Evolutionary conservation across 148 eudicot species (phyloP).

Genomic region (Fagopyrum esculentum): DNA sequence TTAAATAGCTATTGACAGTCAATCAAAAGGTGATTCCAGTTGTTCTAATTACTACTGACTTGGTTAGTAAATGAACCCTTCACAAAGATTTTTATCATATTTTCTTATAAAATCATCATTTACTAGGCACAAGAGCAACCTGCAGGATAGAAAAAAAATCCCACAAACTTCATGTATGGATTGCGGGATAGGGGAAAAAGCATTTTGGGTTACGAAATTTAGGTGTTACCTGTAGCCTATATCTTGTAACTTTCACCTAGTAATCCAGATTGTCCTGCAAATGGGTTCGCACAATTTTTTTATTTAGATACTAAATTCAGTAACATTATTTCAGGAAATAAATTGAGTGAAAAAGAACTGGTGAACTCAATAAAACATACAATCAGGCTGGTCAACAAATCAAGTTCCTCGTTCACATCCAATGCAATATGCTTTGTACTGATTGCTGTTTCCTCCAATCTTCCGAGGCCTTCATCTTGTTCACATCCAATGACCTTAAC

Average conservation of each 20-base stretch:
- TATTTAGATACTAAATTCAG: background rate
- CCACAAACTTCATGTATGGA: background rate
- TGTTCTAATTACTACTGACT: too few species aligned
- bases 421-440: slow-evolving; percentile 95
- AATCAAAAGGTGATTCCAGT: too few species aligned
- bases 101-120: background rate
- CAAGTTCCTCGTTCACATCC: slow-evolving; percentile 84
- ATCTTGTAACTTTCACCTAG: slow-evolving; percentile 71
- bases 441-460: slow-evolving; percentile 73
- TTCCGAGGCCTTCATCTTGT: slow-evolving; percentile 93
- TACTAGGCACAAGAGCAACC: background rate
- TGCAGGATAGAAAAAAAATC: background rate
- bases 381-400: slow-evolving; percentile 72
- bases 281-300: background rate
- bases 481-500: too few species aligned
- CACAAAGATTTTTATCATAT: background rate
- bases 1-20: too few species aligned
- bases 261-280: slow-evolving; percentile 69
- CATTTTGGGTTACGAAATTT: slow-evolving; percentile 1
- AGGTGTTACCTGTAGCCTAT: slow-evolving; percentile 59
- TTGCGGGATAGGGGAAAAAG: background rate
- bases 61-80: background rate
- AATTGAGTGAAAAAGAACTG: background rate
- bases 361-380: slow-evolving; percentile 30
- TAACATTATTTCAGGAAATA: background rate